phyloP scores from a whole-genome alignment of 495 filamentous ascomycete genomes.

The Tuber calosporum region DNA sequence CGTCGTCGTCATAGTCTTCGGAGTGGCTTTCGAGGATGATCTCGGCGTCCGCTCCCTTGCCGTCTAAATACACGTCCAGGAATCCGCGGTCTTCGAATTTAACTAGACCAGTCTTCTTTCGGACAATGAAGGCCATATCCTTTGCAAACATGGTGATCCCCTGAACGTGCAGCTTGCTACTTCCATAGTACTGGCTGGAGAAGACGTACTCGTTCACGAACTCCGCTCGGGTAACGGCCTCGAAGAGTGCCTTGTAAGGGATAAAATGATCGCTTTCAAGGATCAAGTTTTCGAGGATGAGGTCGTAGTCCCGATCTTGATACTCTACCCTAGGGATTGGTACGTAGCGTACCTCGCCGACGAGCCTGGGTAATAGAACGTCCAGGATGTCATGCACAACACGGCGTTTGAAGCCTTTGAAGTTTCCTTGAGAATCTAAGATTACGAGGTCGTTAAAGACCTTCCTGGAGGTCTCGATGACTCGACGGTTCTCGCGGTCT shows the following conservation, averaged over 20 bases:
- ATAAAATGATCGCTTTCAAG: conserved; percentile 39
- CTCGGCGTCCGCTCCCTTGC: conserved; percentile 36
- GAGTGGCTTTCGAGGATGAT: conserved; percentile 30
- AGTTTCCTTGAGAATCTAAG: conserved; percentile 21
- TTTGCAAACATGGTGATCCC: conserved; percentile 35
- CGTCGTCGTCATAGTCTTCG: conserved; percentile 27
- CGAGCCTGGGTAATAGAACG: conserved; percentile 32
- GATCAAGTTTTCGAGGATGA: conserved; percentile 40
- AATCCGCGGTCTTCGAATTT: conserved; percentile 35
- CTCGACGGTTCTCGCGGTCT: conserved; percentile 29
- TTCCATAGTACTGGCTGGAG: conserved; percentile 23
- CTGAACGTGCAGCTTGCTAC: conserved; percentile 32
- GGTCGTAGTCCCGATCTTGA: conserved; percentile 37
- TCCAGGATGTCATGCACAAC: conserved; percentile 35
- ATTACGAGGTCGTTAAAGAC: conserved; percentile 39
- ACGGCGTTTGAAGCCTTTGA: conserved; percentile 33
- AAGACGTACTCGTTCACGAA: conserved; percentile 32
- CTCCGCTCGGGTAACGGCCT: conserved; percentile 35
- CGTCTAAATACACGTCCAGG: conserved; percentile 36
- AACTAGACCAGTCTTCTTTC: conserved; percentile 39
- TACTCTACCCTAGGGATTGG: conserved; percentile 40
- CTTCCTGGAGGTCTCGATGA: conserved; percentile 37
- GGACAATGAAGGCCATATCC: conserved; percentile 36
- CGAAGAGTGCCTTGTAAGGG: conserved; percentile 34
- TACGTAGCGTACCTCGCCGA: conserved; percentile 37